phyloP scores from a whole-genome alignment of 805 yeast genomes.

The Metschnikowia continentalis region DNA sequence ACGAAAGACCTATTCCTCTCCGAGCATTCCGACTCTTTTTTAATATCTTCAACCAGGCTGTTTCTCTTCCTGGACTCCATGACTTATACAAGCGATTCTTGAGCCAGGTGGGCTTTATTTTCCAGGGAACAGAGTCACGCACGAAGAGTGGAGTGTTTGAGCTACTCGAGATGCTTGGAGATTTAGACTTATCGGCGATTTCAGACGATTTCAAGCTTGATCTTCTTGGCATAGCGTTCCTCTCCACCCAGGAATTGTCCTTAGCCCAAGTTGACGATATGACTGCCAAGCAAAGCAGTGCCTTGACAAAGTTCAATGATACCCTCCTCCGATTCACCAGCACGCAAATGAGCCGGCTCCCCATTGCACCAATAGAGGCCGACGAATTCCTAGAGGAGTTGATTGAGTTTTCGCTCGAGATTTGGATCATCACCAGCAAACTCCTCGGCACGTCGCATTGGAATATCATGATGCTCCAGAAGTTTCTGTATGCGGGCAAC shows the following conservation, averaged over 20 bases:
- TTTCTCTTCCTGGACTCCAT: slow-evolving; percentile 5
- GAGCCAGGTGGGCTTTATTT: slow-evolving; percentile 5
- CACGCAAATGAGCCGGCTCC: slow-evolving; percentile 34
- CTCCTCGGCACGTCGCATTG: slow-evolving; percentile 24
- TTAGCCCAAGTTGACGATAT: slow-evolving; percentile 1
- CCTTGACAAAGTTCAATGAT: slow-evolving; percentile 14
- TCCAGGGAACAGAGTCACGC: slow-evolving; percentile 5
- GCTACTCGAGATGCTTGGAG: slow-evolving; percentile 6
- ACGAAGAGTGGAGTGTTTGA: slow-evolving; percentile 6
- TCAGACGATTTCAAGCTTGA: slow-evolving; percentile 7
- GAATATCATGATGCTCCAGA: slow-evolving; percentile 35
- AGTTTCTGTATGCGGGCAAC: slow-evolving; percentile 39
- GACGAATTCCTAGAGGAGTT: slow-evolving; percentile 20
- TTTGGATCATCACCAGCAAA: slow-evolving; percentile 28
- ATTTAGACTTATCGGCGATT: slow-evolving; percentile 2
- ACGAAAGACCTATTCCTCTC: slow-evolving; percentile 17
- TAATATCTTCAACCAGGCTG: slow-evolving; percentile 5
- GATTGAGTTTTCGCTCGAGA: slow-evolving; percentile 26
- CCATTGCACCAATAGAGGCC: slow-evolving; percentile 21
- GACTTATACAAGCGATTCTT: slow-evolving; percentile 1
- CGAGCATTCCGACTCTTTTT: slow-evolving; percentile 19
- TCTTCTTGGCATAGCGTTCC: slow-evolving; percentile 9
- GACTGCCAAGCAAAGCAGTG: slow-evolving; percentile 18
- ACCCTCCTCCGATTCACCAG: slow-evolving; percentile 18
- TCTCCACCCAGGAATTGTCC: slow-evolving; percentile 8